phyloP scores from a whole-genome alignment of 257 asterid genomes.

The Vinca minor region DNA sequence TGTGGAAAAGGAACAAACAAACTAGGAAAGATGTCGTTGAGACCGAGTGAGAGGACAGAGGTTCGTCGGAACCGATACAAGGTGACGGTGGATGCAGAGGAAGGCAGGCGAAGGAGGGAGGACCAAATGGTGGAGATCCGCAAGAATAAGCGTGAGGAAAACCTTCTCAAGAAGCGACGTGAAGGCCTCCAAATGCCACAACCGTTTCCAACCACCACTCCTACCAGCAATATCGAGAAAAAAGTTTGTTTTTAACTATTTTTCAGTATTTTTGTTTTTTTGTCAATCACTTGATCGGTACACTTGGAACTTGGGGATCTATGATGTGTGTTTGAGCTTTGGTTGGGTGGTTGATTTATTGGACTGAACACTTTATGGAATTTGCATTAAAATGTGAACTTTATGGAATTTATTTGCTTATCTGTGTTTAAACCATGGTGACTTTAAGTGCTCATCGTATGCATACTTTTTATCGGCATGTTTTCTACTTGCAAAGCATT shows the following conservation, averaged over 20 bases:
- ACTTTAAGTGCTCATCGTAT: background rate
- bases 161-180: constrained; percentile 78
- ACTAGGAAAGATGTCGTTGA: constrained; percentile 63
- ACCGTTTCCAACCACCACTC: constrained; percentile 43
- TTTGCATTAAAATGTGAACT: background rate
- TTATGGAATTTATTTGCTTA: background rate
- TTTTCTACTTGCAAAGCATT: background rate
- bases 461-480: background rate
- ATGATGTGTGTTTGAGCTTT: background rate
- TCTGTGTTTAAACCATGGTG: background rate
- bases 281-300: no score
- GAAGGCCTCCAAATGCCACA: constrained; percentile 59
- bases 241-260: constrained; percentile 29
- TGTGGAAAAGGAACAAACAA: background rate
- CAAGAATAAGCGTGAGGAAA: constrained; percentile 82
- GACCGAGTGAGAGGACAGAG: constrained; percentile 78
- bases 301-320: constrained; percentile 5
- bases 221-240: constrained; percentile 50
- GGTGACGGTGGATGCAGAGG: constrained; percentile 94
- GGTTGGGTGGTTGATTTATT: no score
- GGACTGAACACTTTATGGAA: background rate
- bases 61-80: constrained; percentile 86
- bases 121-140: constrained; percentile 98
- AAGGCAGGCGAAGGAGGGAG: constrained; percentile 88
- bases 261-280: background rate